Base-by-base conservation (phyloP, 2,329 filamentous ascomycete species). In the Fusarium brachygibbosum region DNA sequence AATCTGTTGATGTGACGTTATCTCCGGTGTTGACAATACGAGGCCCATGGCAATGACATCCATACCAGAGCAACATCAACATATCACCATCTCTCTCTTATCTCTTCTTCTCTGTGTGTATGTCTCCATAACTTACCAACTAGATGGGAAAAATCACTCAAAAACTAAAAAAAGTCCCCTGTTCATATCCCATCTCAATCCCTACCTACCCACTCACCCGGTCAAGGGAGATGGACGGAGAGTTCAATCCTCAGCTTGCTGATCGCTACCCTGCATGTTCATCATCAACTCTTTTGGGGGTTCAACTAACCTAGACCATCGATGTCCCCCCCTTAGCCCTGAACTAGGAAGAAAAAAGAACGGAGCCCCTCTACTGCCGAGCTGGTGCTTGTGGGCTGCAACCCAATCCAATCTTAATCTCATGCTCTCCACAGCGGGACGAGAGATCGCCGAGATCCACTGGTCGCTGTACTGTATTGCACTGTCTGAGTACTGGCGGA, bases 211-310 rank as follows among this genome's bases (percentile, higher is more conserved):
- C 61, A 64, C 37, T 64, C 38, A 58, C 59, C 61, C 28, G 44
- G 44, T 64, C 59, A 13, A 38, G 46, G 32, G 48, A 19, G 48
- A 28, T 6, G 25, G 21, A 16, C 5, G 6, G 6, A 29, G 35
- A 21, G 11, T 21, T 23, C 40, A 45, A n/a, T 37, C n/a, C 44
- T 66, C 66, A 69, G 66, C 66, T 68, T 9, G 62, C 9, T 16
- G 57, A 69, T 68, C 62, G 31, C 52, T 69, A 40, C 66, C 56
- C 34, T 44, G 3, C 37, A 52, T 31, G 64, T 25, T 25, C 25
- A 60, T 59, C 55, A 13, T 23, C 5, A 46, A 31, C 58, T 42
- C 21, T 58, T 67, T 67, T 37, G n/a, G 45, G 6, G 45, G 19
- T 28, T 63, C 45, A 17, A 45, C 46, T 50, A 50, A 25, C 21